These are phyloP conservation scores for Metarhizium anisopliae DNA, from an alignment of 2,329 filamentous ascomycete genomes.

Conservation along the genomic window DNA sequence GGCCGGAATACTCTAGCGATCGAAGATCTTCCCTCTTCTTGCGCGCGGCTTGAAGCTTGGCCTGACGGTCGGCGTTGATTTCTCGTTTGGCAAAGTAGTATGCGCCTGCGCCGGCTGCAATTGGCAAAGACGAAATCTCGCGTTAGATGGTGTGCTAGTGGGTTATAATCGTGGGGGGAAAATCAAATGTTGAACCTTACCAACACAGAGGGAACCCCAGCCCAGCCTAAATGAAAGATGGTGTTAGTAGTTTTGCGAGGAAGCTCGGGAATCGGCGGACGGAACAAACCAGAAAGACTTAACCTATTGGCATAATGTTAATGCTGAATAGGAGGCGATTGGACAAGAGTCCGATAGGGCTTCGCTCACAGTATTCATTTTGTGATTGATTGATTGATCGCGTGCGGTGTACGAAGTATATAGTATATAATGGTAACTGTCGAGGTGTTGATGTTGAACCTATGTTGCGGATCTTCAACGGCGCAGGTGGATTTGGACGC, in stretches of 20 bases:
- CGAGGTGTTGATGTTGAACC: background rate
- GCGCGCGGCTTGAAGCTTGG: slow-evolving; percentile 58
- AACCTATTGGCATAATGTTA: slow-evolving; percentile 30
- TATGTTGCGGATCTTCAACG: background rate
- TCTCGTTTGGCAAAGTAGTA: slow-evolving; percentile 94
- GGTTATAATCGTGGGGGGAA: background rate
- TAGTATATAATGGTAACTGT: too few species aligned
- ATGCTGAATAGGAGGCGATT: background rate
- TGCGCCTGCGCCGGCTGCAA: slow-evolving; percentile 71
- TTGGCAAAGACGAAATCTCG: background rate
- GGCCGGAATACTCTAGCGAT: slow-evolving; percentile 41
- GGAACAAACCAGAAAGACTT: slow-evolving; percentile 57
- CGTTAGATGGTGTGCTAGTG: too few species aligned
- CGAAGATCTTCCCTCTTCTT: slow-evolving; percentile 52
- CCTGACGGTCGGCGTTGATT: slow-evolving; percentile 82
- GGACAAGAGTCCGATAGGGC: background rate
- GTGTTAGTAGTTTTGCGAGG: slow-evolving; percentile 1
- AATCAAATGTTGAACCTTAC: slow-evolving; percentile 37
- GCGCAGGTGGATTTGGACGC: background rate
- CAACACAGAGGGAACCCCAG: slow-evolving; percentile 81
- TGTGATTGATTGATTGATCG: background rate
- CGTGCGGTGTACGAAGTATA: background rate
- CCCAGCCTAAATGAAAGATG: slow-evolving; percentile 58
- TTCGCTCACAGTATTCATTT: slow-evolving; percentile 46
- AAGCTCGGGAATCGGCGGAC: background rate